Conservation (phyloP, 75 land plant genomes). For the Picea glauca region DNA sequence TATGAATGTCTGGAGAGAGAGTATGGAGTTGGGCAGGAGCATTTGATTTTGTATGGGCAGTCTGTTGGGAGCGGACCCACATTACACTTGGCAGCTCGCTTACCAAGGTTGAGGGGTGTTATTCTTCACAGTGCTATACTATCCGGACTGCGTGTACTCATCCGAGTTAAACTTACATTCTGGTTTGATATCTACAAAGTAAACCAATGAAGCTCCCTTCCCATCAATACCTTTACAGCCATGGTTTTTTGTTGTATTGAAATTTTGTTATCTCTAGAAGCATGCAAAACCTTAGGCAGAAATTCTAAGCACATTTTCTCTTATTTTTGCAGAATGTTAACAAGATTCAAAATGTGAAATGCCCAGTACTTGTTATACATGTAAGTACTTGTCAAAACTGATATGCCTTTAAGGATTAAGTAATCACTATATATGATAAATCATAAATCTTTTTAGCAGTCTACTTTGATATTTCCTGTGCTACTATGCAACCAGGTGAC, state of each 20-base stretch:
- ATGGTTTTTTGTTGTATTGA: not conserved
- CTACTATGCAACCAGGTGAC: too few relatives aligned
- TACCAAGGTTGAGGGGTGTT: slow-evolving; percentile 74
- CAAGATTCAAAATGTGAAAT: slow-evolving; percentile 71
- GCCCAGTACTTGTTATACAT: slow-evolving; percentile 85
- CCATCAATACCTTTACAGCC: not conserved
- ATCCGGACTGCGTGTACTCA: slow-evolving; percentile 80
- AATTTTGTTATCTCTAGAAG: not conserved
- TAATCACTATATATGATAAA: not conserved
- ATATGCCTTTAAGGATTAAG: not conserved
- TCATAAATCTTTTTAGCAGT: not conserved
- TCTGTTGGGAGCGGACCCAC: slow-evolving; percentile 96
- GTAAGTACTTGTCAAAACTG: slow-evolving; percentile 34
- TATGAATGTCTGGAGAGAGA: slow-evolving; percentile 68
- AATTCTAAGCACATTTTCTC: too few relatives aligned
- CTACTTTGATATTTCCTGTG: not conserved
- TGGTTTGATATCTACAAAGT: slow-evolving; percentile 87
- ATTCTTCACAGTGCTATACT: slow-evolving; percentile 88
- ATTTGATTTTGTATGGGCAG: slow-evolving; percentile 85
- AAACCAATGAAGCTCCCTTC: slow-evolving; percentile 9
- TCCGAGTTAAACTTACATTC: slow-evolving; percentile 56
- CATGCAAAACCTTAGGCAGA: not conserved
- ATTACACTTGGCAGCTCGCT: slow-evolving; percentile 65
- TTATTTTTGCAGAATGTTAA: slow-evolving; percentile 62
- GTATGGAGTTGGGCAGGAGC: slow-evolving; percentile 81